Percentiles rank a stretch among this genome's conserved stretches.
Conservation (phyloP, 306 rosid species). For the Aeschynomene evenia region DNA sequence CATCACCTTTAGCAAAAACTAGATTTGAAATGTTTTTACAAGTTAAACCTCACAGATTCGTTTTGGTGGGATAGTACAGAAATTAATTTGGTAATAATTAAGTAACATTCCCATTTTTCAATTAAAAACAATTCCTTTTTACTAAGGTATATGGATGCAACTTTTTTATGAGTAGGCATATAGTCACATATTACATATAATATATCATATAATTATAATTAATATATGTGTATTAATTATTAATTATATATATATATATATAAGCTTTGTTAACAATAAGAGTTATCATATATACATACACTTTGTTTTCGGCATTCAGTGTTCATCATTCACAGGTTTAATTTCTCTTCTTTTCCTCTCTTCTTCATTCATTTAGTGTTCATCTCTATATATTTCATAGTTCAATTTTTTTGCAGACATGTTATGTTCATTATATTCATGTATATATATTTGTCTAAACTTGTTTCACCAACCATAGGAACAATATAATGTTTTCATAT, state of each 20-base stretch:
- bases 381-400: not conserved
- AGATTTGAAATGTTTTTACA: not conserved
- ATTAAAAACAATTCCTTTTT: not conserved
- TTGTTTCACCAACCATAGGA: not conserved
- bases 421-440: not conserved
- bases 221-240: not conserved
- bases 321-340: no score
- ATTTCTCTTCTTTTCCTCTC: no score
- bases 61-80: not conserved
- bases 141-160: not conserved
- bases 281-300: not conserved
- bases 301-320: constrained; percentile 33
- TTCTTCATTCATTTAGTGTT: not conserved
- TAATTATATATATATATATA: no score
- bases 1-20: not conserved
- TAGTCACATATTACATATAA: no score
- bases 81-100: not conserved
- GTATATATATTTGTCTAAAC: not conserved
- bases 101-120: not conserved
- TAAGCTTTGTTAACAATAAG: not conserved
- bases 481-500: no score
- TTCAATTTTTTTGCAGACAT: not conserved
- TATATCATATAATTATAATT: not conserved
- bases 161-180: no score
- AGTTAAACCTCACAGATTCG: not conserved